A percentile compares a stretch with the other conserved stretches of the same genome.
phyloP scores from a whole-genome alignment of 495 filamentous ascomycete species.

The Podospora comata region DNA sequence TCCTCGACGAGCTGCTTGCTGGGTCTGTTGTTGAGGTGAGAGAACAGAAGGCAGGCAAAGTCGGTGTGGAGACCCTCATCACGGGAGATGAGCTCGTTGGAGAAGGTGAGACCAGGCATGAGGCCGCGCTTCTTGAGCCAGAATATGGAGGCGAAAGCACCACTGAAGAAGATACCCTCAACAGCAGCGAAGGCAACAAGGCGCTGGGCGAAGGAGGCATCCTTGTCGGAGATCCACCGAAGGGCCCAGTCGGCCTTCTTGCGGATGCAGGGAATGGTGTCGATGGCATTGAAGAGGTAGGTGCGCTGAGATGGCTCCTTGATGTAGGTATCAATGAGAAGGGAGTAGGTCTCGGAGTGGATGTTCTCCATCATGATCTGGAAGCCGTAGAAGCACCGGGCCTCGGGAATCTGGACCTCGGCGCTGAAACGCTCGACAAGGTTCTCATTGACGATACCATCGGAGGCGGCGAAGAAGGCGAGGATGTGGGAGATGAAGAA shows the following conservation, averaged over 20 bases:
- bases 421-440: constrained; percentile 95
- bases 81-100: constrained; percentile 98
- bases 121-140: constrained; percentile 99
- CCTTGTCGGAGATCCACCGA: constrained; percentile 85
- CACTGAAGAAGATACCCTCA: constrained; percentile 99
- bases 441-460: constrained; percentile 99
- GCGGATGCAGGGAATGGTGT: constrained; percentile 90
- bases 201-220: constrained; percentile 91
- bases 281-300: constrained; percentile 97
- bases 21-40: constrained; percentile 88
- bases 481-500: constrained; percentile 98
- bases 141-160: constrained; percentile 99
- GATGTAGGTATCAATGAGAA: constrained; percentile 99
- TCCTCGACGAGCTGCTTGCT: constrained; percentile 72
- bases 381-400: constrained; percentile 99
- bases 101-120: constrained; percentile 98
- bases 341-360: constrained; percentile 98
- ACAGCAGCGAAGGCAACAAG: constrained; percentile 97
- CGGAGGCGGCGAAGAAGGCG: constrained; percentile 99
- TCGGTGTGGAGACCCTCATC: constrained; percentile 99
- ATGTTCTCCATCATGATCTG: constrained; percentile 99
- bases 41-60: constrained; percentile 96
- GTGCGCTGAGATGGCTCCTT: constrained; percentile 95
- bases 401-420: constrained; percentile 96
- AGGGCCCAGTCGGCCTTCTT: constrained; percentile 99